Conservation (phyloP, 2,329 filamentous ascomycete species). For the Penicillium hordei region DNA sequence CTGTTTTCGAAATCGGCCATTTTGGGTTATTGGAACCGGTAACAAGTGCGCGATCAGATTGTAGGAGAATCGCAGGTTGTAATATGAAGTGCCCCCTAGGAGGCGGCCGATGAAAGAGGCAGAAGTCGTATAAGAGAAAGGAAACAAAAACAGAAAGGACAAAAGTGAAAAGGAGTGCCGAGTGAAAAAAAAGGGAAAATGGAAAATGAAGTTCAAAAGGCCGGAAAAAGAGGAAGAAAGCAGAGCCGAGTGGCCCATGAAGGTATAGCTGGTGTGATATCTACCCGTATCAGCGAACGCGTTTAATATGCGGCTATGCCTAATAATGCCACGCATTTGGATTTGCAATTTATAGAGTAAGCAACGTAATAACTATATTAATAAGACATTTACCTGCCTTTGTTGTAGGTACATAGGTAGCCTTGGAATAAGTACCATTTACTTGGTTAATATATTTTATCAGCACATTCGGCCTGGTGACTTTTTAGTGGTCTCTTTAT, state of each 20-base stretch:
- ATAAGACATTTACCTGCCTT: no score
- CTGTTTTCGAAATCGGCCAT: constrained; percentile 40
- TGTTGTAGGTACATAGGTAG: no score
- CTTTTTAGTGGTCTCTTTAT: no score
- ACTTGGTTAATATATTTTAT: not conserved
- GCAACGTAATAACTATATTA: not conserved
- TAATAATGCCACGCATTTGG: constrained; percentile 7
- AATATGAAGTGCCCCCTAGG: constrained; percentile 17
- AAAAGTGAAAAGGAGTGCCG: constrained; percentile 10
- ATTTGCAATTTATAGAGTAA: not conserved
- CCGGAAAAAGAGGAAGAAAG: constrained; percentile 16
- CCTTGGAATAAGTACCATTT: no score
- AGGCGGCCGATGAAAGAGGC: constrained; percentile 16
- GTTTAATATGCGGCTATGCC: not conserved
- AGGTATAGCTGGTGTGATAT: constrained; percentile 21
- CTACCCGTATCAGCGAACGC: constrained; percentile 22
- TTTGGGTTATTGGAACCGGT: constrained; percentile 1
- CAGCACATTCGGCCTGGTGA: no score
- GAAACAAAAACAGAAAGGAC: constrained; percentile 8
- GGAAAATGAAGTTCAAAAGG: constrained; percentile 11
- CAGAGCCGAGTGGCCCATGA: constrained; percentile 19
- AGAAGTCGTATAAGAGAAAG: constrained; percentile 6
- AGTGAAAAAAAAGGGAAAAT: constrained; percentile 13
- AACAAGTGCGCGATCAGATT: not conserved
- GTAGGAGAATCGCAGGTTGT: constrained; percentile 6